Base-by-base conservation (phyloP, 75 land plant species). In the Selaginella tamariscina region DNA sequence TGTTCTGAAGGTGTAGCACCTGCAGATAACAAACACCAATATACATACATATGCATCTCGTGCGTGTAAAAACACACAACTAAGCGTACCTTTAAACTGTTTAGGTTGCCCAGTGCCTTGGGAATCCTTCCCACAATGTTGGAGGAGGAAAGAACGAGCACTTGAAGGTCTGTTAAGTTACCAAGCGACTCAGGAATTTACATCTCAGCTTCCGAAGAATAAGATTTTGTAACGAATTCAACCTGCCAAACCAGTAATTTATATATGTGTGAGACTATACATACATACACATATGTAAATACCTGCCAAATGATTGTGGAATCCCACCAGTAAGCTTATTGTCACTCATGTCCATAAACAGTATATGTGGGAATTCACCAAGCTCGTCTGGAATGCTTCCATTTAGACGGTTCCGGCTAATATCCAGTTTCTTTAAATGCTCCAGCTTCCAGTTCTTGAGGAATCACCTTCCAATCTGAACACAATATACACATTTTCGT, bases 311-410 rank as follows among this genome's bases (percentile, higher is more conserved):
- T 5, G 32, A 33, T 1, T 28, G 26, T 18, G 68, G 68, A 1
- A 67, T n/a, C 55, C 44, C 9, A 21, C 68, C 68, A 1, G 2
- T 20, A 1, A 67, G 31, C 1, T 21, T 18, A 54, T 67, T 67
- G 54, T 20, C 22, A 31, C 68, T 67, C 1, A 67, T 49, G 27
- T 67, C 68, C 39, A 67, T n/a, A 26, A 67, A 31, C 8, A 32
- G 68, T 54, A 67, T 1, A 24, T n/a, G n/a, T 20, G 31, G 55
- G 22, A 67, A 32, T 21, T 1, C 2, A 8, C 24, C 24, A 2
- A 67, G 33, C 22, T 22, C 13, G 18, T 24, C 24, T 20, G 68
- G 68, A 31, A 67, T 18, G 39, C 24, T 67, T 32, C 21, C 32
- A 24, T 23, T 32, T 21, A 33, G 68, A 1, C 56, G 20, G 2